phyloP scores from a whole-genome alignment of 2,329 filamentous ascomycete species.

The Pseudogymnoascus destructans region DNA sequence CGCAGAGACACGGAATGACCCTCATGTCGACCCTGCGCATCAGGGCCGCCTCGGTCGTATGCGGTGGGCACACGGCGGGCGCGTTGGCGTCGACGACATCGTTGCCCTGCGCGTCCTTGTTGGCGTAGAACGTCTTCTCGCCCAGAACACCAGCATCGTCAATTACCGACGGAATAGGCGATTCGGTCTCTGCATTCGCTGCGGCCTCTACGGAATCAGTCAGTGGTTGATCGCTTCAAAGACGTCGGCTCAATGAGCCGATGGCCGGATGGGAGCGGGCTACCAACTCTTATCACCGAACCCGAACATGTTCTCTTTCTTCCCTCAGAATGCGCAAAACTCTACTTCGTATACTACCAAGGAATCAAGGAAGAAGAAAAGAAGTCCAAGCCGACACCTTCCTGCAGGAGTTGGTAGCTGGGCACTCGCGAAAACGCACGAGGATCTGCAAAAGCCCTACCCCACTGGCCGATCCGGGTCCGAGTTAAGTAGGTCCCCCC shows the following conservation, averaged over 20 bases:
- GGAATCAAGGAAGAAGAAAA: background rate
- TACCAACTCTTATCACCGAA: slow-evolving; percentile 8
- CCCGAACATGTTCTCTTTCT: background rate
- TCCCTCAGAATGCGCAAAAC: slow-evolving; percentile 1
- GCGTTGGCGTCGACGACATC: slow-evolving; percentile 20
- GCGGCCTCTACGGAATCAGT: background rate
- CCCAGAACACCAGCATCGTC: background rate
- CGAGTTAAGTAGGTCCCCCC: slow-evolving; percentile 3
- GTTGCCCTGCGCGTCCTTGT: slow-evolving; percentile 1
- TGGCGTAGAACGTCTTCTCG: background rate
- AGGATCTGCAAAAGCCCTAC: slow-evolving; percentile 6
- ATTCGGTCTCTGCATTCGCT: background rate
- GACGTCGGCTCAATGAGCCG: background rate
- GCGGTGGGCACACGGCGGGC: slow-evolving; percentile 22
- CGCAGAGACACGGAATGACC: slow-evolving; percentile 58
- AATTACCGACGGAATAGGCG: background rate
- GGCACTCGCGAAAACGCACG: background rate
- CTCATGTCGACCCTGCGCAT: slow-evolving; percentile 58
- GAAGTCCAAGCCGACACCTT: background rate
- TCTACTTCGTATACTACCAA: background rate
- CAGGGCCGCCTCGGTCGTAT: slow-evolving; percentile 43
- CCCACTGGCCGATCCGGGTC: background rate
- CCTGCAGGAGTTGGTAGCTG: background rate
- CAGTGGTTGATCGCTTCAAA: background rate
- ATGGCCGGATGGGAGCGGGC: background rate